Percentiles rank a stretch among this genome's conserved stretches.
phyloP scores from a whole-genome alignment of 2,329 filamentous ascomycete genomes.

The Aureobasidium sp. region DNA sequence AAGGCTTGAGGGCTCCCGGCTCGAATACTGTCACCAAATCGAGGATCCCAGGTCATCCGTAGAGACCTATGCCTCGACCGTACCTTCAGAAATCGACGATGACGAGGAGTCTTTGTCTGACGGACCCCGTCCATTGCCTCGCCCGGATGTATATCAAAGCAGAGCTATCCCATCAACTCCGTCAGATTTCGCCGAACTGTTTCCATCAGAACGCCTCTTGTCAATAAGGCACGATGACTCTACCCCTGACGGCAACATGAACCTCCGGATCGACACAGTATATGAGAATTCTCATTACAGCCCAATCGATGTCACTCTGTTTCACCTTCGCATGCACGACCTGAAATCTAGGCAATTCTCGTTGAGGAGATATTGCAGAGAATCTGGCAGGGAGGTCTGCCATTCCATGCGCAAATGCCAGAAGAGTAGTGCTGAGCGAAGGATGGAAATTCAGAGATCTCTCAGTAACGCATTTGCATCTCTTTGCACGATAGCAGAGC shows the following conservation, averaged over 20 bases:
- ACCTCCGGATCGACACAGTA: conserved; percentile 78
- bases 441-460: conserved; percentile 50
- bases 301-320: conserved; percentile 62
- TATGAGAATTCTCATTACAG: conserved; percentile 38
- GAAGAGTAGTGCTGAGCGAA: conserved; percentile 45
- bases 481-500: conserved; percentile 50
- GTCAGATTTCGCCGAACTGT: conserved; percentile 73
- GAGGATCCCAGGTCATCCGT: conserved; percentile 53
- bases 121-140: conserved; percentile 54
- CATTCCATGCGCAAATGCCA: conserved; percentile 67
- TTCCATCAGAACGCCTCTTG: conserved; percentile 75
- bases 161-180: conserved; percentile 71
- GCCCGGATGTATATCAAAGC: conserved; percentile 55
- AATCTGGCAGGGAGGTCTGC: conserved; percentile 89
- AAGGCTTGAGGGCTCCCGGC: conserved; percentile 17
- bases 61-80: conserved; percentile 74
- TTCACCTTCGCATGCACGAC: conserved; percentile 93
- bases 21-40: neutral
- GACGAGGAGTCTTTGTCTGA: conserved; percentile 40
- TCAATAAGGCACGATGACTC: conserved; percentile 85
- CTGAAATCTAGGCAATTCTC: conserved; percentile 81
- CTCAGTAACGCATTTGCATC: conserved; percentile 53
- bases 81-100: conserved; percentile 52
- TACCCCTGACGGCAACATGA: conserved; percentile 91
- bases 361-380: conserved; percentile 80